These are phyloP conservation scores for Plasmodium reichenowi DNA, from an alignment of 169 alveolate genomes.

Conservation along the genomic window DNA sequence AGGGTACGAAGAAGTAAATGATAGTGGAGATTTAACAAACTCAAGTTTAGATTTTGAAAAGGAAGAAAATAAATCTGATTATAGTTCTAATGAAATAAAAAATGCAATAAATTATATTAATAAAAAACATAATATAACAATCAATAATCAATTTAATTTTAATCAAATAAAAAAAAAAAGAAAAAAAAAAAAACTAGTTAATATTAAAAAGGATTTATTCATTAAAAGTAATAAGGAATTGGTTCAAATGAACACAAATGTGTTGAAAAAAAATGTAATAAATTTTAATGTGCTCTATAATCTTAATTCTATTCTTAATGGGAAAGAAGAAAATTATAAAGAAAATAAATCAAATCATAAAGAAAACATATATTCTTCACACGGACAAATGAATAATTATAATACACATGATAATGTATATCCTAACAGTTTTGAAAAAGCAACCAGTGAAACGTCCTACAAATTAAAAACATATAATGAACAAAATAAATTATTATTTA, in stretches of 20 bases:
- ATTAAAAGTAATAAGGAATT: conserved; percentile 38
- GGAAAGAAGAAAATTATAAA: not conserved
- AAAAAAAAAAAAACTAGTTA: not conserved
- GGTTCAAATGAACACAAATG: conserved; percentile 11
- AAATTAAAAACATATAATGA: not conserved
- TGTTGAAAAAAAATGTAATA: conserved; percentile 8
- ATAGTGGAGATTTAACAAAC: not conserved
- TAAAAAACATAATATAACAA: conserved; percentile 7
- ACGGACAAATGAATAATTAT: not conserved
- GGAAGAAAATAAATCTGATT: conserved; percentile 13
- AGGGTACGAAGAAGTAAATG: not conserved
- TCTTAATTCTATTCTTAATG: not conserved
- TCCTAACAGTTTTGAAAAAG: conserved; percentile 3
- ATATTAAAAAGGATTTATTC: conserved; percentile 38
- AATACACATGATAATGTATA: not conserved
- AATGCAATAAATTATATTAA: conserved; percentile 21
- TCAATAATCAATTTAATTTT: not conserved
- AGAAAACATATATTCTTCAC: not conserved
- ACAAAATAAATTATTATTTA: conserved; percentile 48
- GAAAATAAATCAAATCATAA: not conserved
- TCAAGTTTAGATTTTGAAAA: not conserved
- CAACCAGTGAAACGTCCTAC: not conserved
- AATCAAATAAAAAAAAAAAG: conserved; percentile 12
- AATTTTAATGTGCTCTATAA: conserved; percentile 20
- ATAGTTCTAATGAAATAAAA: conserved; percentile 7